Percentiles rank a stretch among this genome's conserved stretches.
Conservation (phyloP, 345 rosid genomes). For the Pugionium cornutum region DNA sequence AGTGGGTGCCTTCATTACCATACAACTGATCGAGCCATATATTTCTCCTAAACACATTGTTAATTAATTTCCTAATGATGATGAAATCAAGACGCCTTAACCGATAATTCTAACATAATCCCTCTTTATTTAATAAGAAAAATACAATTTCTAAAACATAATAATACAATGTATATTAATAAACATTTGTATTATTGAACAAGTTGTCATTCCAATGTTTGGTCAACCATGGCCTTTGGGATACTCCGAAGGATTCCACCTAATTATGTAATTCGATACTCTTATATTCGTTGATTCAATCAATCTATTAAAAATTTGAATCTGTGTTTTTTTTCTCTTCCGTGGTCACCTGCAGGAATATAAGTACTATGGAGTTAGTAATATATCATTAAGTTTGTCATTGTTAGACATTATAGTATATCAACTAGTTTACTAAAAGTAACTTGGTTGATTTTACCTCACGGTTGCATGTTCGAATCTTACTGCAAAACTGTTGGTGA, state of each 20-base stretch:
- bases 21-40: constrained; percentile 11
- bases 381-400: constrained; percentile 17
- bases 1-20: constrained; percentile 32
- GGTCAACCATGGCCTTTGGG: constrained; percentile 48
- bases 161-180: constrained; percentile 5
- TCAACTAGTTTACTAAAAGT: too few relatives aligned
- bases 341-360: constrained; percentile 32
- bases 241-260: constrained; percentile 41
- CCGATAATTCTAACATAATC: constrained; percentile 37
- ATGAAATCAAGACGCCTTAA: constrained; percentile 32
- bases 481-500: neutral
- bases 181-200: constrained; percentile 39
- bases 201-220: constrained; percentile 42
- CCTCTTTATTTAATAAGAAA: constrained; percentile 7
- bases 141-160: constrained; percentile 16
- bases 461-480: neutral
- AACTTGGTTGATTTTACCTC: constrained; percentile 5
- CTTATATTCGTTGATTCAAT: constrained; percentile 35
- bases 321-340: neutral
- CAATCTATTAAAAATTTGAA: constrained; percentile 12
- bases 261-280: constrained; percentile 33
- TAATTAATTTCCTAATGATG: constrained; percentile 19
- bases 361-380: constrained; percentile 8
- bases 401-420: constrained; percentile 15
- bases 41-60: constrained; percentile 21